phyloP scores from a whole-genome alignment of 1,284 basidiomycete species.

The Pulveroboletus sp. region DNA sequence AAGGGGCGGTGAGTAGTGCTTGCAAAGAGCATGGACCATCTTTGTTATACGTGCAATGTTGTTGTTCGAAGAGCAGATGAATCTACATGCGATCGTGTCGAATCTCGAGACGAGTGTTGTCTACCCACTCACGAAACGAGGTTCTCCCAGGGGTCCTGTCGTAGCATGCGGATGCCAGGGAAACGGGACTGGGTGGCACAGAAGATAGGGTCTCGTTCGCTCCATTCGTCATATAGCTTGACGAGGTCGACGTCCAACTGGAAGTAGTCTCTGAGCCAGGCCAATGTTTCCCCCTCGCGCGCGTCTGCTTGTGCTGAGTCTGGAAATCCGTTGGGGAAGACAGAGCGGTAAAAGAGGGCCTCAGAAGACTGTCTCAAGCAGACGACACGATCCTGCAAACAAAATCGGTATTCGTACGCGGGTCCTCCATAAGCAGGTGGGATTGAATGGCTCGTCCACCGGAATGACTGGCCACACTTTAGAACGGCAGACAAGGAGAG shows the following conservation, averaged over 20 bases:
- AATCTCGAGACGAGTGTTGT: conserved; percentile 5
- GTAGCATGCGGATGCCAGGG: conserved; percentile 70
- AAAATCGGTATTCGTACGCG: conserved; percentile 70
- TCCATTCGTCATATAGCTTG: conserved; percentile 83
- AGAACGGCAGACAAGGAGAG: conserved; percentile 72
- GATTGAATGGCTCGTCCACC: conserved; percentile 59
- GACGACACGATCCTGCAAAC: conserved; percentile 77
- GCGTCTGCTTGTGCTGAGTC: conserved; percentile 38
- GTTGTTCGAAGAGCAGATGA: conserved; percentile 98
- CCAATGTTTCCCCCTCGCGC: conserved; percentile 62
- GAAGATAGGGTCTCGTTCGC: conserved; percentile 75
- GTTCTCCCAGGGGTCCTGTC: conserved; percentile 97
- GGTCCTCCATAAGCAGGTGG: conserved; percentile 21
- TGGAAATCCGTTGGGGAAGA: conserved; percentile 54
- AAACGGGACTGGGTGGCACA: conserved; percentile 61
- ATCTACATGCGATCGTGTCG: conserved; percentile 50
- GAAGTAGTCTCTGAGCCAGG: conserved; percentile 88
- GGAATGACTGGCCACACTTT: conserved; percentile 80
- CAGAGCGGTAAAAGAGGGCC: conserved; percentile 71
- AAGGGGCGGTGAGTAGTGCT: conserved; percentile 69
- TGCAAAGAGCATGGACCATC: conserved; percentile 79
- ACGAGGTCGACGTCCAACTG: conserved; percentile 79
- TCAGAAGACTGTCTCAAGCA: conserved; percentile 75
- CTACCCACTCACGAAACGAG: conserved; percentile 74
- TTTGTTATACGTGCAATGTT: conserved; percentile 91